phyloP scores from a whole-genome alignment of 331 rosid genomes.

The Cydonia oblonga region DNA sequence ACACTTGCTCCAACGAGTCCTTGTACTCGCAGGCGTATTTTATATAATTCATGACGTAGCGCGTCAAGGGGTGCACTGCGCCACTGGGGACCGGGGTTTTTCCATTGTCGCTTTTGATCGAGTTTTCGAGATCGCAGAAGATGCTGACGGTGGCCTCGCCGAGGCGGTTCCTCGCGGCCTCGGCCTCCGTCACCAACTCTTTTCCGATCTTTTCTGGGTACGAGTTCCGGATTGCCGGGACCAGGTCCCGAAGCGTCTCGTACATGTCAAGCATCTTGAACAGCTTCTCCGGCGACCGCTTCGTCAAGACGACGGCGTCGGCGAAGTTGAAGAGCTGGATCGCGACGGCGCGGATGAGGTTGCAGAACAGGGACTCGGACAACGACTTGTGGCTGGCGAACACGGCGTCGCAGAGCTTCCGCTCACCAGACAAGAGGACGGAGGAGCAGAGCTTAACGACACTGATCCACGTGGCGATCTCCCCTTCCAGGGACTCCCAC shows the following conservation, averaged over 20 bases:
- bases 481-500: constrained; percentile 52
- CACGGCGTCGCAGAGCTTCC: constrained; percentile 31
- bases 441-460: constrained; percentile 41
- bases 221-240: constrained; percentile 13
- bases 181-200: constrained; percentile 33
- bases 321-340: constrained; percentile 46
- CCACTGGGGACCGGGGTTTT: constrained; percentile 61
- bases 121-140: constrained; percentile 51
- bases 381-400: constrained; percentile 25
- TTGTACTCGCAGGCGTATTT: constrained; percentile 71
- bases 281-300: constrained; percentile 51
- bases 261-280: constrained; percentile 71
- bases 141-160: constrained; percentile 34
- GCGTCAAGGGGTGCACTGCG: constrained; percentile 65
- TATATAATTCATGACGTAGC: constrained; percentile 72
- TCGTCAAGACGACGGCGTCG: constrained; percentile 40
- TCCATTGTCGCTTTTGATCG: constrained; percentile 48
- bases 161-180: constrained; percentile 18
- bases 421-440: constrained; percentile 37
- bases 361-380: constrained; percentile 23
- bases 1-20: constrained; percentile 49
- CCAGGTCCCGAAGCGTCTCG: constrained; percentile 47
- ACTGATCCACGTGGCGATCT: constrained; percentile 51
- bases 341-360: constrained; percentile 30
- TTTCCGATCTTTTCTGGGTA: constrained; percentile 9